These are phyloP conservation scores for Neophaeococcomyces aloes DNA, from an alignment of 2,329 filamentous ascomycete species.

Conservation along the genomic window DNA sequence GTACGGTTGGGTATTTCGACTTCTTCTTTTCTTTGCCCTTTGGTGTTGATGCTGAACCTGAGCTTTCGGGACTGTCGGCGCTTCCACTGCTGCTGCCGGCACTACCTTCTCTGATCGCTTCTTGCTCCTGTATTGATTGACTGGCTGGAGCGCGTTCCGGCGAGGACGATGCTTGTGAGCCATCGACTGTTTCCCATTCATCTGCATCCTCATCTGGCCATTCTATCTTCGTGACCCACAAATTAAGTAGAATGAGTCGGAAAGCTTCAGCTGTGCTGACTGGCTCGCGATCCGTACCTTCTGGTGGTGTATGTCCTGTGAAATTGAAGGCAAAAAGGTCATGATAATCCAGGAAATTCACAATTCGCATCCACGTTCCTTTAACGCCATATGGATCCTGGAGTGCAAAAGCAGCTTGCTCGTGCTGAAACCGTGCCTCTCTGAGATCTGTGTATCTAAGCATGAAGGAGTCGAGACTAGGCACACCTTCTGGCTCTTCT, in stretches of 20 bases:
- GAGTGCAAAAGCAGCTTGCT: constrained; percentile 17
- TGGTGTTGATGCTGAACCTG: too few relatives aligned
- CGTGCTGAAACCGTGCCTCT: constrained; percentile 3
- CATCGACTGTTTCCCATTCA: constrained; percentile 5
- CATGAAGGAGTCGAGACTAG: constrained; percentile 16
- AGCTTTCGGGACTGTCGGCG: too few relatives aligned
- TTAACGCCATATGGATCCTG: constrained; percentile 61
- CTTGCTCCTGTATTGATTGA: not conserved
- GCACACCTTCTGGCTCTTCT: not conserved
- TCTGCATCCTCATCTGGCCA: constrained; percentile 47
- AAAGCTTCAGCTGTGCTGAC: constrained; percentile 57
- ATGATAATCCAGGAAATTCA: constrained; percentile 51
- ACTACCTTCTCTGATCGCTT: not conserved
- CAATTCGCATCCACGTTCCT: constrained; percentile 60
- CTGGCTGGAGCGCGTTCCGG: not conserved
- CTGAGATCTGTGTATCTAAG: constrained; percentile 9
- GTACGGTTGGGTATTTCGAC: constrained; percentile 47
- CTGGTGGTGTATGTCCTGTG: constrained; percentile 30
- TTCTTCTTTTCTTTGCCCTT: not conserved
- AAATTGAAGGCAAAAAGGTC: constrained; percentile 68
- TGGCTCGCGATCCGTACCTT: constrained; percentile 39
- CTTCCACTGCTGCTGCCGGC: not conserved
- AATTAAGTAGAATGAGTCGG: constrained; percentile 58
- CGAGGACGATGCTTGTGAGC: not conserved
- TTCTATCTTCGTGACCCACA: constrained; percentile 52